Evolutionary conservation across 1,139 yeast genomes (phyloP).

Genomic region (Magnusiomyces ingens): DNA sequence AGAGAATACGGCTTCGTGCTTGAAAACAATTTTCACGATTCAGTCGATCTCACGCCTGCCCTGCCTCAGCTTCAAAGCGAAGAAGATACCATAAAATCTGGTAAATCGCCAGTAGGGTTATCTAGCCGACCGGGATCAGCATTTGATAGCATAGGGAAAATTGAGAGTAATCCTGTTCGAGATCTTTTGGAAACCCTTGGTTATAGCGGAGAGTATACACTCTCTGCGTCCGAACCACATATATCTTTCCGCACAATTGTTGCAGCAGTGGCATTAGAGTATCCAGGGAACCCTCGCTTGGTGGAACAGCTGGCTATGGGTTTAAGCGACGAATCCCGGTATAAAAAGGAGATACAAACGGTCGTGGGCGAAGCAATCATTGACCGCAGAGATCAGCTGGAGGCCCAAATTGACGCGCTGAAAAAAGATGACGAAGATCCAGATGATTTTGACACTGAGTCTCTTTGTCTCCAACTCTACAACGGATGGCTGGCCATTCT

Average conservation of each 20-base stretch:
- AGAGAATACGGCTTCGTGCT: slow-evolving; percentile 83
- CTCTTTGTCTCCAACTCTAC: neutral
- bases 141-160: no score
- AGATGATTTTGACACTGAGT: neutral
- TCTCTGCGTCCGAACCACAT: slow-evolving; percentile 35
- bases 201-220: slow-evolving; percentile 70
- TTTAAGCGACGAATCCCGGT: slow-evolving; percentile 13
- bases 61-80: slow-evolving; percentile 39
- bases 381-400: neutral
- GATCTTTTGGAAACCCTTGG: slow-evolving; percentile 45
- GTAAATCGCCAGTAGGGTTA: neutral
- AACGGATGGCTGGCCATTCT: neutral
- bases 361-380: slow-evolving; percentile 1
- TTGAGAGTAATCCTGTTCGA: slow-evolving; percentile 2
- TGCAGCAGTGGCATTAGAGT: slow-evolving; percentile 51
- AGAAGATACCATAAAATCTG: neutral
- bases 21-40: slow-evolving; percentile 56
- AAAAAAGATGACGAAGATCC: neutral
- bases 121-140: neutral
- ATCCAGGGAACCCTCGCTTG: slow-evolving; percentile 3
- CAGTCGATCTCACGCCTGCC: slow-evolving; percentile 51
- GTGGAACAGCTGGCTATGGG: slow-evolving; percentile 9
- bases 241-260: slow-evolving; percentile 70
- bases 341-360: slow-evolving; percentile 12
- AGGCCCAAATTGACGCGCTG: neutral